Conservation (phyloP, 768 basidiomycete species). For the Saitozyma podzolica region DNA sequence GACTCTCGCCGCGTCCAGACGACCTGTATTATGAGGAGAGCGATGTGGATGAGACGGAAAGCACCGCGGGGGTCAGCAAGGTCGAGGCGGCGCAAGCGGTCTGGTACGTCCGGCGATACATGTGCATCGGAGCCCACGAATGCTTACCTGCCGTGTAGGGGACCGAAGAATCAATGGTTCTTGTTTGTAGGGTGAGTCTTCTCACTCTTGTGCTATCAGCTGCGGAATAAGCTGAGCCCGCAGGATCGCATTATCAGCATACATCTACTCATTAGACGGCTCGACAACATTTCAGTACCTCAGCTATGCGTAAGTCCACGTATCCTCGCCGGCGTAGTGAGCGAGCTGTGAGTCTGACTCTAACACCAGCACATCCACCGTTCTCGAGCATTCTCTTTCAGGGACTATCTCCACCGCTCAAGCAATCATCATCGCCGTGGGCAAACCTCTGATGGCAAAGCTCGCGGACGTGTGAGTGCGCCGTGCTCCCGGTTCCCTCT, state of each 20-base stretch:
- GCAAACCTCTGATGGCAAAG: constrained; percentile 73
- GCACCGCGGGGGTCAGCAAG: constrained; percentile 3
- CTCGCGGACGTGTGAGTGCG: constrained; percentile 62
- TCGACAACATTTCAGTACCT: constrained; percentile 70
- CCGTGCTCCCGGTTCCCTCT: background rate
- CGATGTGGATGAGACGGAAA: background rate
- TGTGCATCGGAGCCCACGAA: constrained; percentile 31
- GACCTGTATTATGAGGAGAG: constrained; percentile 1
- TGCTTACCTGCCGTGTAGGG: constrained; percentile 29
- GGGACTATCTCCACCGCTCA: constrained; percentile 34
- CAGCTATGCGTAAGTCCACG: constrained; percentile 58
- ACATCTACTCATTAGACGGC: constrained; percentile 72
- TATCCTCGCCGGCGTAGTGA: constrained; percentile 8
- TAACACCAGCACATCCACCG: constrained; percentile 49
- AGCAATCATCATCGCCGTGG: constrained; percentile 55
- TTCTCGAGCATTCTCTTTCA: constrained; percentile 36
- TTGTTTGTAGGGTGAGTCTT: constrained; percentile 62
- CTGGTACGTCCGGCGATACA: constrained; percentile 11
- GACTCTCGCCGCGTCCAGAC: background rate
- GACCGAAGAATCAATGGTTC: constrained; percentile 62
- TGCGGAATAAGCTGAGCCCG: background rate
- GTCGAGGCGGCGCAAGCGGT: constrained; percentile 19
- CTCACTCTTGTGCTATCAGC: background rate
- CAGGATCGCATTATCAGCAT: constrained; percentile 67
- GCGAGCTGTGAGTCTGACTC: constrained; percentile 11